Base-by-base conservation (phyloP, 805 yeast genomes). In the Spathaspora passalidarum region DNA sequence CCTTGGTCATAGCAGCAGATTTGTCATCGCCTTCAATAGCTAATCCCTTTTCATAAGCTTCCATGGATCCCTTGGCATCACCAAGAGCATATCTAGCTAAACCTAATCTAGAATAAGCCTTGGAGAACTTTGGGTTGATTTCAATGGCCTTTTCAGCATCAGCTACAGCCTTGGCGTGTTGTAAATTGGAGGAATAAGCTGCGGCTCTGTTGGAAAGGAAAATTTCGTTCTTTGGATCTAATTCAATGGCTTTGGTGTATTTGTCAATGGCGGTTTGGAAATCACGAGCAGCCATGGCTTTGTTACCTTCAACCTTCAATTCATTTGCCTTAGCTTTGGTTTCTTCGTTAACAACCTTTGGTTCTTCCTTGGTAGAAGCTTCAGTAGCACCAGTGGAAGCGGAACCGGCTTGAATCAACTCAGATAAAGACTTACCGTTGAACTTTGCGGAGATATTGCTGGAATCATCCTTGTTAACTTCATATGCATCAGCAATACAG, bases 201-300 rank as follows among this genome's bases (percentile, higher is more conserved):
- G 99, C 99, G 11, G 99, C 98, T 61, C 99, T 82, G 71, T 94
- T 94, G 29, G 98, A 90, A 50, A 79, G 80, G 66, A 84, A 94
- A 17, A 94, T 88, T 14, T 91, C 90, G 63, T 89, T 90, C 14
- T 75, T 65, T 45, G 90, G 81, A 53, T 82, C 75, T 50, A 84
- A 66, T 19, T 68, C 80, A 55, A 94, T 80, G 9, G 98, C 98
- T 45, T 80, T 81, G 6, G 96, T 78, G 68, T 94, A 94, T 54
- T 84, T 81, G 19, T 75, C 78, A 44, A 89, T 76, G 4, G 99
- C 98, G 32, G 65, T 72, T 13, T 72, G 73, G 60, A 78, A 92
- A 55, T 90, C 81, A 59, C 76, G 83, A 44, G 73, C 71, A 17
- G 96, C 89, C 89, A 94, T 87, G 36, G 86, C 86, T 62, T 82